Evolutionary conservation across 1,284 basidiomycete genomes (phyloP), one percentile per base, ranked within the genome.

Genomic region (Cystobasidium pallidum): DNA sequence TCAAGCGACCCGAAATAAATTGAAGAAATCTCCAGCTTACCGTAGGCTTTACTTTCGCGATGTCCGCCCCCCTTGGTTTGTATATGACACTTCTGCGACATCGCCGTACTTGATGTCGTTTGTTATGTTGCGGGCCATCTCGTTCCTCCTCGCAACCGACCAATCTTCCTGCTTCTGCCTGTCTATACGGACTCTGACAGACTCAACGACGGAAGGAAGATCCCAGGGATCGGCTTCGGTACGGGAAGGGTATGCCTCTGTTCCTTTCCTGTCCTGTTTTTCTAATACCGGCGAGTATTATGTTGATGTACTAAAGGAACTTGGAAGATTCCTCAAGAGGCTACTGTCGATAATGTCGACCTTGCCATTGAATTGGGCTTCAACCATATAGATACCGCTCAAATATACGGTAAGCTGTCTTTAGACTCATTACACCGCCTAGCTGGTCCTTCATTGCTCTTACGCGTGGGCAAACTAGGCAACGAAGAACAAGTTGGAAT

Each of bases 341-440:
- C 32, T 26, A 55, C 47, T 11, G 68, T 61, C 21, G 77, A 64
- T 8, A 77, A 81, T 61, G 79, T 80, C 32, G 78, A 79, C 36
- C 78, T 80, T 34, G 89, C 89, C 17, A 86, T 91, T 73, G 81
- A 84, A 24, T 83, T 82, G 41, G 88, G 88, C 3, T 84, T 90
- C 77, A 85, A 83, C 2, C 89, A 91, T 78, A 84, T 91, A 45
- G 89, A 91, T 78, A 86, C 87, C 21, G 81, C 81, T 10, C 81
- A 81, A 74, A 74, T 52, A 74, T 79, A 74, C 54, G 77, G 74
- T n/a, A 34, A 49, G 36, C 45, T 49, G 30, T 26, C 26, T 11
- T 39, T 10, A 41, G 13, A 2, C n/a, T 7, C 32, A 21, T 24
- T 41, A 41, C 39, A 41, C n/a, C n/a, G n/a, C n/a, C n/a, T n/a